Evolutionary conservation across 306 rosid genomes (phyloP).

Genomic region (Oxytropis ochrocephala): DNA sequence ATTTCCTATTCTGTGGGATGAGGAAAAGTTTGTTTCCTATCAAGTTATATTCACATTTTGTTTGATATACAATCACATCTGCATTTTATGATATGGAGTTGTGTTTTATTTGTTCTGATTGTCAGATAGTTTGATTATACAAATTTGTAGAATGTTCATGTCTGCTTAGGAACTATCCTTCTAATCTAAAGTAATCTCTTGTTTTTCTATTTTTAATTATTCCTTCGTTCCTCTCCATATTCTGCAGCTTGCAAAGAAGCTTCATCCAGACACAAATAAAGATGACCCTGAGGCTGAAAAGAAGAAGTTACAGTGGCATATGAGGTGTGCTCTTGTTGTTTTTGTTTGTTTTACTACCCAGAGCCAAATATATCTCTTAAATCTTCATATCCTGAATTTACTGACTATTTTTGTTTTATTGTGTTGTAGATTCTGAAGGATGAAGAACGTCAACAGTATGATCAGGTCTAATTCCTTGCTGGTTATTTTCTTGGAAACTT

Average conservation of each 20-base stretch:
- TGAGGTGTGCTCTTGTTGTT: slow-evolving; percentile 49
- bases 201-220: background rate
- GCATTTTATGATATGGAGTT: too few relatives aligned
- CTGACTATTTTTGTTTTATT: background rate
- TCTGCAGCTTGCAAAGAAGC: slow-evolving; percentile 83
- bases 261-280: slow-evolving; percentile 95
- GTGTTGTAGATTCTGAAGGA: slow-evolving; percentile 72
- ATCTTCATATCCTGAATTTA: background rate
- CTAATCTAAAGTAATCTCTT: background rate
- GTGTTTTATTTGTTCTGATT: too few relatives aligned
- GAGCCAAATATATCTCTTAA: background rate
- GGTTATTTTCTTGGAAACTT: background rate
- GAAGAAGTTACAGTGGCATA: slow-evolving; percentile 83
- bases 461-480: slow-evolving; percentile 51
- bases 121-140: too few relatives aligned
- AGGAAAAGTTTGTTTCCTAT: too few relatives aligned
- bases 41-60: too few relatives aligned
- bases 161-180: too few relatives aligned
- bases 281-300: slow-evolving; percentile 87
- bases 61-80: too few relatives aligned
- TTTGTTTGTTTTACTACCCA: background rate
- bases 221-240: slow-evolving; percentile 16
- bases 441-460: slow-evolving; percentile 80
- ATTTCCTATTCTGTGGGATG: too few relatives aligned
- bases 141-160: too few relatives aligned